Conservation (phyloP, 2,329 filamentous ascomycete genomes). For the Cyanodermella asteris region DNA sequence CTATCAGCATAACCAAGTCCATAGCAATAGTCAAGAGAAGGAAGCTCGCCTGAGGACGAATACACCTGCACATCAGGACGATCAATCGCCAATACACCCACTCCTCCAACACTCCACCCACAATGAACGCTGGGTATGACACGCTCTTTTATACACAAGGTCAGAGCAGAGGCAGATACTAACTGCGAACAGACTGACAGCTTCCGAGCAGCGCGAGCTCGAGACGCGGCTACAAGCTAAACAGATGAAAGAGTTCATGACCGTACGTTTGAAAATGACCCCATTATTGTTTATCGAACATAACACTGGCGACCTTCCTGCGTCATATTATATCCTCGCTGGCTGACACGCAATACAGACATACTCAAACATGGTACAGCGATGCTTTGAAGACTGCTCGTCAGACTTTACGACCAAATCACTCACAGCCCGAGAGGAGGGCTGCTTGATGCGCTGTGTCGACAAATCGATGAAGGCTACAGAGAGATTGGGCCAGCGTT, state of each 20-base stretch:
- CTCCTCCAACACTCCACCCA: too few species aligned
- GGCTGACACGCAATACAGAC: constrained; percentile 32
- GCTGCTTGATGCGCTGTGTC: constrained; percentile 84
- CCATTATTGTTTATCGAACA: background rate
- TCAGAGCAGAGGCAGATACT: too few species aligned
- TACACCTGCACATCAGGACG: too few species aligned
- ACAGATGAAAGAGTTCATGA: constrained; percentile 98
- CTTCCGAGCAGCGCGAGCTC: constrained; percentile 75
- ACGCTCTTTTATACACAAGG: too few species aligned
- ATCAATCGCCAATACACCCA: too few species aligned
- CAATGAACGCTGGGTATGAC: too few species aligned
- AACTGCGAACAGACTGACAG: constrained; percentile 46
- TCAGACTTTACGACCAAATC: constrained; percentile 98
- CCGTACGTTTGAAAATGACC: constrained; percentile 32
- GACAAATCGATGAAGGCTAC: constrained; percentile 89
- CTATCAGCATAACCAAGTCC: too few species aligned
- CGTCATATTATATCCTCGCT: background rate
- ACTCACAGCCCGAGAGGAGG: constrained; percentile 65
- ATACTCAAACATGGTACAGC: constrained; percentile 37
- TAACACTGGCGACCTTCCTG: constrained; percentile 4
- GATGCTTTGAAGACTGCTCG: constrained; percentile 89
- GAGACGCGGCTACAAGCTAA: constrained; percentile 89
- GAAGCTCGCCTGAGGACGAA: too few species aligned
- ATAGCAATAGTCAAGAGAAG: too few species aligned
- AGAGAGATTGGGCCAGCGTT: constrained; percentile 75